Conservation (phyloP, 129 eudicot species). For the Sambucus nigra region DNA sequence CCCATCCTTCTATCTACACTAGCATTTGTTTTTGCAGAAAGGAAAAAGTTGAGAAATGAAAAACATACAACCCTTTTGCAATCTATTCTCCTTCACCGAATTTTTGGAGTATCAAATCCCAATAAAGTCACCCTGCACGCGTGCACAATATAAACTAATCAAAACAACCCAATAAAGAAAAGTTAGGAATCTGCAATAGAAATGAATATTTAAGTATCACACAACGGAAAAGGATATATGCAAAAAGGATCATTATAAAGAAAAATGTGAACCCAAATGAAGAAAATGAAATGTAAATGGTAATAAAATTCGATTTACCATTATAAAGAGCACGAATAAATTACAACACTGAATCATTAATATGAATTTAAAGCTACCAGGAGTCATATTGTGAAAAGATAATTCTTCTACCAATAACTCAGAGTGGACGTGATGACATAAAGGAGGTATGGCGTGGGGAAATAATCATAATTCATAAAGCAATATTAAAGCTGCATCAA, state of each 20-base stretch:
- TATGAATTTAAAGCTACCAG: neutral
- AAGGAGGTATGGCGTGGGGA: conserved; percentile 2
- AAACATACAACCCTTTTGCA: conserved; percentile 18
- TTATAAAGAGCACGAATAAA: neutral
- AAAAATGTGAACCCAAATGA: neutral
- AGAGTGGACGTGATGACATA: neutral
- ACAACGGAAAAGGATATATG: neutral
- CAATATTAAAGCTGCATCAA: conserved; percentile 1
- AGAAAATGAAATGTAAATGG: neutral
- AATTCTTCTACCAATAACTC: neutral
- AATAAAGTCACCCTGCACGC: neutral
- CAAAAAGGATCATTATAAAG: neutral
- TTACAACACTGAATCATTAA: neutral
- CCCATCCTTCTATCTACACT: conserved; percentile 28
- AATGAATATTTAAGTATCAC: neutral
- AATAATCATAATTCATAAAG: too few species aligned
- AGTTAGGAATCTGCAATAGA: neutral
- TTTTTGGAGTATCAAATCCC: conserved; percentile 11
- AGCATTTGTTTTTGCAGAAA: conserved; percentile 10
- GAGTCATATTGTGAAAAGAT: neutral
- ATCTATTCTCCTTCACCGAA: conserved; percentile 16
- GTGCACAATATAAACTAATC: neutral
- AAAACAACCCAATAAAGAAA: neutral
- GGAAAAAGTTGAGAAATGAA: conserved; percentile 2
- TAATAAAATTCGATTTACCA: neutral